These are phyloP conservation scores for Cucumis sativus DNA, from an alignment of 306 rosid species.

Conservation along the genomic window Cucumber_9930_V3 NC_026661.2:10394501-10395000, in stretches of 20 bases:
- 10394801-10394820: background rate
- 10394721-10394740: background rate
- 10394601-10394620: background rate
- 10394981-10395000: background rate
- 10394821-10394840: background rate
- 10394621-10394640: background rate
- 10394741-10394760: background rate
- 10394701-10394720: background rate
- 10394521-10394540: slow-evolving; percentile 60
- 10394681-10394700: background rate
- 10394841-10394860: background rate
- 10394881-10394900: background rate
- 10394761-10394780: background rate
- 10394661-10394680: background rate
- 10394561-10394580: background rate
- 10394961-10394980: background rate
- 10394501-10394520: slow-evolving; percentile 91
- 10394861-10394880: background rate
- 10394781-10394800: background rate
- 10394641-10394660: background rate
- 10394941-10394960: background rate
- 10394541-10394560: background rate
- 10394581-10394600: background rate
- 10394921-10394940: background rate
- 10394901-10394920: background rate